These are phyloP conservation scores for Oryza glaberrima DNA, from an alignment of 176 grass and related monocot species.

Conservation along the genomic window DNA sequence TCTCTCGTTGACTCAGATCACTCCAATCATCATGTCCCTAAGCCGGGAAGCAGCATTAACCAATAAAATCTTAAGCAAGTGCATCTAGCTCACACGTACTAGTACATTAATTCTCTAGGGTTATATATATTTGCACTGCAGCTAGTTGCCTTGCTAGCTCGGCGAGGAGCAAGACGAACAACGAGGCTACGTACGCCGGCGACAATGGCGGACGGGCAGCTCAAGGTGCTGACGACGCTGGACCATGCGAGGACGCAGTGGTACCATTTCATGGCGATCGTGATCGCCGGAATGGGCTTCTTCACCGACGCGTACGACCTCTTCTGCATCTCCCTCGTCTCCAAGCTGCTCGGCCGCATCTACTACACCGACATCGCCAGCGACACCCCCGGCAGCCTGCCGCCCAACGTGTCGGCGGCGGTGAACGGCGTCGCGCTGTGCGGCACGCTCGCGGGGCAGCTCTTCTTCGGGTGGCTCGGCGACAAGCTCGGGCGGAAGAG, in stretches of 20 bases:
- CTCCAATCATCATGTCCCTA: neutral
- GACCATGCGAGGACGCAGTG: slow-evolving; percentile 77
- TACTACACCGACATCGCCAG: slow-evolving; percentile 51
- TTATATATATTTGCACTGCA: slow-evolving; percentile 23
- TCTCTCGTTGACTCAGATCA: neutral
- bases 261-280: slow-evolving; percentile 79
- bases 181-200: neutral
- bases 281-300: slow-evolving; percentile 87
- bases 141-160: neutral
- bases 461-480: slow-evolving; percentile 64
- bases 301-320: slow-evolving; percentile 84
- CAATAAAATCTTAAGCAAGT: neutral
- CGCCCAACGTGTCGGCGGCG: slow-evolving; percentile 49
- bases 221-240: slow-evolving; percentile 52
- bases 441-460: slow-evolving; percentile 32
- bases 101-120: neutral
- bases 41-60: neutral
- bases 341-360: slow-evolving; percentile 59
- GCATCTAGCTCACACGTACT: neutral
- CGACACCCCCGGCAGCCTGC: slow-evolving; percentile 34
- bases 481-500: slow-evolving; percentile 70
- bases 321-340: slow-evolving; percentile 70
- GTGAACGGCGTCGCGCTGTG: slow-evolving; percentile 65
- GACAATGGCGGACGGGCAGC: slow-evolving; percentile 37
- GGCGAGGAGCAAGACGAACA: neutral